Conservation (phyloP, 495 filamentous ascomycete species). For the Aspergillus ellipticus region DNA sequence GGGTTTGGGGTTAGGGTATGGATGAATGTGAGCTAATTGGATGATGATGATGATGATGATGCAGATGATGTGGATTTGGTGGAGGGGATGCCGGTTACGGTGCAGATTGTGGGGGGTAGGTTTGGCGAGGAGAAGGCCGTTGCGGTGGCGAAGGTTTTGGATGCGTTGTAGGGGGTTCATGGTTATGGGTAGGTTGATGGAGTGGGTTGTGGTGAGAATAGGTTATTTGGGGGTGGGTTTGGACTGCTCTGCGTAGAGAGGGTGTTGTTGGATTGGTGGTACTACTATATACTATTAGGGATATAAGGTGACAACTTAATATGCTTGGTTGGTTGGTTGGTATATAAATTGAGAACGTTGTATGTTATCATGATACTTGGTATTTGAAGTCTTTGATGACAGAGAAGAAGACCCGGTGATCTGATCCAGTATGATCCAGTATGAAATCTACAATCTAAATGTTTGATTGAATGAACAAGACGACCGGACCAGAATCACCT, state of each 20-base stretch:
- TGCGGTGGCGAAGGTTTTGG: constrained; percentile 42
- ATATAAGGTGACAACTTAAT: too few relatives aligned
- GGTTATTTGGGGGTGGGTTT: too few relatives aligned
- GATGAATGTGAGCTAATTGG: constrained; percentile 1
- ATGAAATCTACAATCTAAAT: too few relatives aligned
- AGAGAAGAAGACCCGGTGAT: too few relatives aligned
- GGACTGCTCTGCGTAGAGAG: too few relatives aligned
- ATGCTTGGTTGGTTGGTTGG: too few relatives aligned
- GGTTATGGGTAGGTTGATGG: background rate
- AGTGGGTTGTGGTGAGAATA: background rate
- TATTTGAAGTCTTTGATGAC: too few relatives aligned
- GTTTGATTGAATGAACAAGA: too few relatives aligned
- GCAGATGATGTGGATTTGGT: constrained; percentile 43
- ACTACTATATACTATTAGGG: background rate
- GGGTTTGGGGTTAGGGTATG: background rate
- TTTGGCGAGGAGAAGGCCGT: constrained; percentile 48
- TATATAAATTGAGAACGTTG: too few relatives aligned
- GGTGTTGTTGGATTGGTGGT: background rate
- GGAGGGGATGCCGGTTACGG: constrained; percentile 49
- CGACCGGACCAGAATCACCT: too few relatives aligned
- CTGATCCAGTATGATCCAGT: too few relatives aligned
- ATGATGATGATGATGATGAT: background rate
- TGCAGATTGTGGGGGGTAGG: constrained; percentile 52
- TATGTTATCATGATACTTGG: too few relatives aligned
- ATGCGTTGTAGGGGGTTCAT: constrained; percentile 13